Conservation (phyloP, 2,329 filamentous ascomycete genomes). For the Fusarium pseudograminearum region DNA sequence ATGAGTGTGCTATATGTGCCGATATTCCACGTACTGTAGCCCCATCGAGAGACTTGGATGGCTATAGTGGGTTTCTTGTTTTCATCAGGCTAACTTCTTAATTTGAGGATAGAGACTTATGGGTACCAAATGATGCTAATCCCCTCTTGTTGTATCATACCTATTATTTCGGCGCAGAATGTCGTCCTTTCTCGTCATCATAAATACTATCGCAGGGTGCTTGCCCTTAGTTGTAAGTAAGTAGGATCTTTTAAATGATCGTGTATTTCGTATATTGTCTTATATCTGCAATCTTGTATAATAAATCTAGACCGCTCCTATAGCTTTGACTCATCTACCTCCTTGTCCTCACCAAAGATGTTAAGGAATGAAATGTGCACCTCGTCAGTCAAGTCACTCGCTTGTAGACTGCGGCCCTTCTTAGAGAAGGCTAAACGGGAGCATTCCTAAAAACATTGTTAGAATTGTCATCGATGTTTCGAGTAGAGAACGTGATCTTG, state of each 20-base stretch:
- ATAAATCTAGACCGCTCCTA: conserved; percentile 29
- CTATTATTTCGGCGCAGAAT: background rate
- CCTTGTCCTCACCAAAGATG: conserved; percentile 75
- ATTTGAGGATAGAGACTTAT: no score
- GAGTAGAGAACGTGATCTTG: background rate
- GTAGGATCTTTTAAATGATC: background rate
- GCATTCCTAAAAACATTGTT: conserved; percentile 68
- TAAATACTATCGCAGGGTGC: background rate
- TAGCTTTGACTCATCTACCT: conserved; percentile 53
- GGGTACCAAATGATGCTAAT: background rate
- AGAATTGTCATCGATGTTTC: conserved; percentile 11
- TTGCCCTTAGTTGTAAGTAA: background rate
- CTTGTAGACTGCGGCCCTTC: conserved; percentile 88
- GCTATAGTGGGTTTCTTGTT: background rate
- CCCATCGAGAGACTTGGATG: background rate
- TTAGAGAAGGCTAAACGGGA: conserved; percentile 88
- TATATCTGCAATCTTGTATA: background rate
- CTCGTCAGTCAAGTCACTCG: conserved; percentile 91
- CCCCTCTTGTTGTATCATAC: background rate
- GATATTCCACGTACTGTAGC: background rate
- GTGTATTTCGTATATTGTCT: background rate
- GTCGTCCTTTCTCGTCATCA: background rate
- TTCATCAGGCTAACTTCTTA: no score
- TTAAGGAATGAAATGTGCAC: conserved; percentile 85
- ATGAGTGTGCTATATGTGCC: background rate